These are phyloP conservation scores for Coemansia sp. DNA, from an alignment of 192 early-diverging fungal species.

Conservation along the genomic window DNA sequence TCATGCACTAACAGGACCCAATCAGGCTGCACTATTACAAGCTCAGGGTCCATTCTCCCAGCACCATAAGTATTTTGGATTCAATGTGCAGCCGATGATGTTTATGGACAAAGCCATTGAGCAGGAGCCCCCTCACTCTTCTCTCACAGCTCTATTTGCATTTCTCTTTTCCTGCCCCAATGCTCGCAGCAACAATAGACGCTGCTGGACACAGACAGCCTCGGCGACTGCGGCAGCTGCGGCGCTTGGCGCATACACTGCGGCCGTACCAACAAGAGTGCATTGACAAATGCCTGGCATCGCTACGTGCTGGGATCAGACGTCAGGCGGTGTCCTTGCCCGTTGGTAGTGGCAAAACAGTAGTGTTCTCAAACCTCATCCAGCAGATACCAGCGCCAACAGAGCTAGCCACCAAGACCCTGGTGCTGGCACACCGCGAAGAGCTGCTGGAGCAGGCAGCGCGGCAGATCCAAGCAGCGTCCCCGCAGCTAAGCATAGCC, in stretches of 20 bases:
- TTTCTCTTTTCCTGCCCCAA: background rate
- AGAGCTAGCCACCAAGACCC: constrained; percentile 65
- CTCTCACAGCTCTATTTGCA: no score
- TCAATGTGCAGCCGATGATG: background rate
- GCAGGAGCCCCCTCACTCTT: no score
- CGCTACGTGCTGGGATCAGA: constrained; percentile 57
- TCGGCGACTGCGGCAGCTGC: background rate
- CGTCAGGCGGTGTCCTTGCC: constrained; percentile 81
- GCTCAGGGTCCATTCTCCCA: background rate
- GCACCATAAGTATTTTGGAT: background rate
- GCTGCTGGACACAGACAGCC: background rate
- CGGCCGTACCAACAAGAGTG: constrained; percentile 87
- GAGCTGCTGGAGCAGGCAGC: constrained; percentile 85
- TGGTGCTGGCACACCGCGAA: constrained; percentile 86
- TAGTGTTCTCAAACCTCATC: constrained; percentile 84
- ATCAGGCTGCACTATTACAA: background rate
- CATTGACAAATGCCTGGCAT: constrained; percentile 62
- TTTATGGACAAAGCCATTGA: background rate
- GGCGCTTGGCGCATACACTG: constrained; percentile 39
- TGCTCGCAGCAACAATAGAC: background rate
- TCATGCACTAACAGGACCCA: background rate
- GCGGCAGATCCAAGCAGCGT: constrained; percentile 60
- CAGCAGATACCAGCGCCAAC: constrained; percentile 60
- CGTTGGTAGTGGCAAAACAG: constrained; percentile 87
- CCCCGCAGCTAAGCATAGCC: constrained; percentile 59